These are phyloP conservation scores for Globisporangium parvum DNA, from an alignment of 352 stramenopile species.

Conservation along the genomic window DNA sequence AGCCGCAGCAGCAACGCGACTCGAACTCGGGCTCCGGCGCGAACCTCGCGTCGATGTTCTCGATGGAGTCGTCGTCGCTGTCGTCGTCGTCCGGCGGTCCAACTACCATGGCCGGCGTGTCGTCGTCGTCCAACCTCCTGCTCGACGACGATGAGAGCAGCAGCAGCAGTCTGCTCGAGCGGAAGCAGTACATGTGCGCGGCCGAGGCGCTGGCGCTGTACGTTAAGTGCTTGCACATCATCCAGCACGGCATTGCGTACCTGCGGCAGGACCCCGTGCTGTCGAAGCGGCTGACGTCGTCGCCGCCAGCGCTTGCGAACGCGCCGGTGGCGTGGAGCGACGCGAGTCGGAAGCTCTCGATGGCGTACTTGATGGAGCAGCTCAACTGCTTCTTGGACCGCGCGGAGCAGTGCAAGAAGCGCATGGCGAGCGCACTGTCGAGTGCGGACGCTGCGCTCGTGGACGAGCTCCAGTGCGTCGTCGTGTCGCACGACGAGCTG, in stretches of 20 bases:
- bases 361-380: conserved; percentile 54
- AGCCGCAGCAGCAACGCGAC: conserved; percentile 4
- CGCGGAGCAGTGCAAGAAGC: conserved; percentile 59
- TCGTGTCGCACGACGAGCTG: conserved; percentile 52
- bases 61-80: conserved; percentile 45
- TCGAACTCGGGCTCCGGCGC: conserved; percentile 20
- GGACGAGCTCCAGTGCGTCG: conserved; percentile 14
- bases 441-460: conserved; percentile 10
- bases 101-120: conserved; percentile 20
- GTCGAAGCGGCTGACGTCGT: conserved; percentile 16
- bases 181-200: conserved; percentile 54
- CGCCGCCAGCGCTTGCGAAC: conserved; percentile 9
- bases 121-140: conserved; percentile 22
- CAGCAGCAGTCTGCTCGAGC: conserved; percentile 18
- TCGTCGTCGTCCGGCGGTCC: conserved; percentile 32
- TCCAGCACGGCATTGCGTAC: conserved; percentile 56
- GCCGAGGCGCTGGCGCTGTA: conserved; percentile 60
- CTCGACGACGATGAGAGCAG: conserved; percentile 24
- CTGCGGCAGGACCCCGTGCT: conserved; percentile 45
- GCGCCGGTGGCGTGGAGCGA: conserved; percentile 25
- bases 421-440: conserved; percentile 25
- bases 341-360: conserved; percentile 49
- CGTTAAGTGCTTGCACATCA: conserved; percentile 60
- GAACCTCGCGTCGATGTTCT: conserved; percentile 55
- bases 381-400: conserved; percentile 53